A percentile compares a stretch with the other conserved stretches of the same genome.
These are phyloP conservation scores for Sugiyamaella americana DNA, from an alignment of 805 yeast species.

Conservation along the genomic window DNA sequence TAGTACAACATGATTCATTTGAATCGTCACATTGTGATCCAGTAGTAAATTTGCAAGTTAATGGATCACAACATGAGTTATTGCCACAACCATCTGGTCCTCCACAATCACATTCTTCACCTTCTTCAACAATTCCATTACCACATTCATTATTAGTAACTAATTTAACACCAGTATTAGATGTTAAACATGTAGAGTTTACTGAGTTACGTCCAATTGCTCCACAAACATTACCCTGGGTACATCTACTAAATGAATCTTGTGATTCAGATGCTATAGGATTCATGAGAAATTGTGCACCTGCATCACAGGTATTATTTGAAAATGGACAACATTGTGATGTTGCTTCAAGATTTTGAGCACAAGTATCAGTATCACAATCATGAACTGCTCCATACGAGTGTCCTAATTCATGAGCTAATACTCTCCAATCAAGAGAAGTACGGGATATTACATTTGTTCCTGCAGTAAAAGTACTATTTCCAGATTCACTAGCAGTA, in stretches of 20 bases:
- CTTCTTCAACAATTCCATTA: slow-evolving; percentile 36
- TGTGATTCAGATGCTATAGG: slow-evolving; percentile 30
- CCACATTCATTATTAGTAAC: slow-evolving; percentile 32
- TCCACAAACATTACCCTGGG: slow-evolving; percentile 33
- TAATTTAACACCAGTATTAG: slow-evolving; percentile 27
- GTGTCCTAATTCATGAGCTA: slow-evolving; percentile 38
- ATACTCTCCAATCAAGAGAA: slow-evolving; percentile 31
- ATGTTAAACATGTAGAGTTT: slow-evolving; percentile 28
- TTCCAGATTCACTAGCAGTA: slow-evolving; percentile 10
- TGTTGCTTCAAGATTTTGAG: slow-evolving; percentile 22
- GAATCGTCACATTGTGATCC: slow-evolving; percentile 31
- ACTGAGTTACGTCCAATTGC: slow-evolving; percentile 25
- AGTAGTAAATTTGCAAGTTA: slow-evolving; percentile 27
- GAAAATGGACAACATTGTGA: slow-evolving; percentile 34
- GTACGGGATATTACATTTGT: slow-evolving; percentile 32
- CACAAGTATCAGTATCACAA: slow-evolving; percentile 33
- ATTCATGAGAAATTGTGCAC: slow-evolving; percentile 34
- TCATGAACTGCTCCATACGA: slow-evolving; percentile 39
- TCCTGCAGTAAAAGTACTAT: slow-evolving; percentile 25
- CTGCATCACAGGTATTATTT: slow-evolving; percentile 27
- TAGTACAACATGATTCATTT: slow-evolving; percentile 30
- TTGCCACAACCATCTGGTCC: slow-evolving; percentile 31
- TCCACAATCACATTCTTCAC: slow-evolving; percentile 37
- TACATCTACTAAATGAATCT: slow-evolving; percentile 29
- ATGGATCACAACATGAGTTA: slow-evolving; percentile 31